phyloP scores from a whole-genome alignment of 371 early-diverging fungal genomes.

The Pancytospora philotis region DNA sequence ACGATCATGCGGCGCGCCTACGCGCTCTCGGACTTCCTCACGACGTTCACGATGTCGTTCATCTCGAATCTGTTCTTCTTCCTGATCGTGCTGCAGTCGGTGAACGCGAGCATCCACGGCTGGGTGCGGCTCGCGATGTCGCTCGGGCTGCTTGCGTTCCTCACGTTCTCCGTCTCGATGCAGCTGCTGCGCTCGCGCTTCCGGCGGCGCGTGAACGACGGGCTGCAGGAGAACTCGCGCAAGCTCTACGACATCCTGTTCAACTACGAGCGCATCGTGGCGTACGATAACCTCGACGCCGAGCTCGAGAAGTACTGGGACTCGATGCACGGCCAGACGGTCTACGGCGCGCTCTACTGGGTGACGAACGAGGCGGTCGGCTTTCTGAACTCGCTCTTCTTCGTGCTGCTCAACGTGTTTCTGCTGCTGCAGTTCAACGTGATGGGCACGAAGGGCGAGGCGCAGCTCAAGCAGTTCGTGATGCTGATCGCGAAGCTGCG shows the following conservation, averaged over 20 bases:
- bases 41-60: slow-evolving; percentile 5
- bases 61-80: slow-evolving; percentile 17
- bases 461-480: not conserved
- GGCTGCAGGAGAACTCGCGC: slow-evolving; percentile 13
- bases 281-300: slow-evolving; percentile 22
- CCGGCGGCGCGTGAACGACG: slow-evolving; percentile 15
- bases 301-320: slow-evolving; percentile 10
- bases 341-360: slow-evolving; percentile 14
- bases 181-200: slow-evolving; percentile 1
- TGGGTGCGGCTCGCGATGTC: not conserved
- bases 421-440: not conserved
- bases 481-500: not conserved
- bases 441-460: not conserved
- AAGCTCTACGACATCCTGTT: slow-evolving; percentile 30
- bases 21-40: slow-evolving; percentile 19
- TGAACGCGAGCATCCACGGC: not conserved
- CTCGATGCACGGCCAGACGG: not conserved
- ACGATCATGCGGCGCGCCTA: slow-evolving; percentile 5
- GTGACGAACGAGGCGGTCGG: slow-evolving; percentile 3
- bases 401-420: not conserved
- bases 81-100: not conserved
- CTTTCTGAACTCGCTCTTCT: slow-evolving; percentile 3
- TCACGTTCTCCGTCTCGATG: not conserved
- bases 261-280: slow-evolving; percentile 28
- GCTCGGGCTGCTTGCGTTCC: not conserved